phyloP scores from a whole-genome alignment of 306 rosid species.

The Trifolium fragiferum region DNA sequence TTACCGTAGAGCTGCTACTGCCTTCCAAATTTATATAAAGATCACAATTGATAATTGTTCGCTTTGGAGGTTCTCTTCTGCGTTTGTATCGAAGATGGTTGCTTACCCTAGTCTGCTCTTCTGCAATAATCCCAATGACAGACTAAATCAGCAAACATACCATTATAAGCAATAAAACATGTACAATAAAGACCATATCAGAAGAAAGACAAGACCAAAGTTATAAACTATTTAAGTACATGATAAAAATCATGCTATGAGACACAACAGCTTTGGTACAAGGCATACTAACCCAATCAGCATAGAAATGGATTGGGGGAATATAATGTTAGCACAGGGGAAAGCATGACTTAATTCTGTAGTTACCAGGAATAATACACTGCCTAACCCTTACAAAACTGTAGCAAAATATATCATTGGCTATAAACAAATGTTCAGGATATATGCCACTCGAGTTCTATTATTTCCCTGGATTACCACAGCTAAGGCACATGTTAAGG shows the following conservation, averaged over 20 bases:
- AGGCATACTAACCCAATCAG: conserved; percentile 2
- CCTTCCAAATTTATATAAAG: conserved; percentile 73
- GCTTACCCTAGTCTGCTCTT: conserved; percentile 50
- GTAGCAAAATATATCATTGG: not conserved
- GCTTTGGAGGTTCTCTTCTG: conserved; percentile 57
- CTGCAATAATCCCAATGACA: conserved; percentile 51
- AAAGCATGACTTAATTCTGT: not conserved
- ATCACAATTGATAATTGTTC: conserved; percentile 56
- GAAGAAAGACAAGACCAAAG: not conserved
- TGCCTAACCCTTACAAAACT: not conserved
- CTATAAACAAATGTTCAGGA: conserved; percentile 7
- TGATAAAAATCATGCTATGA: not conserved
- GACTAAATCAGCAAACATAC: conserved; percentile 24
- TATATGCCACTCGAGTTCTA: conserved; percentile 14
- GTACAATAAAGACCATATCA: not conserved
- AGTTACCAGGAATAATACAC: not conserved
- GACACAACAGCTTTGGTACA: not conserved
- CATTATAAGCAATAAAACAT: conserved; percentile 12
- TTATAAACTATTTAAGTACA: not conserved
- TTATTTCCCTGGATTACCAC: conserved; percentile 21
- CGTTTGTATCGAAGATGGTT: conserved; percentile 57
- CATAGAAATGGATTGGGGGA: conserved; percentile 1
- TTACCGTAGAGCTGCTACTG: conserved; percentile 73
- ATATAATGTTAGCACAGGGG: not conserved
- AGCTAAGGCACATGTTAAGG: not conserved